These are phyloP conservation scores for Heterobasidion irregulare DNA, from an alignment of 1,284 basidiomycete genomes.

Conservation along the genomic window DNA sequence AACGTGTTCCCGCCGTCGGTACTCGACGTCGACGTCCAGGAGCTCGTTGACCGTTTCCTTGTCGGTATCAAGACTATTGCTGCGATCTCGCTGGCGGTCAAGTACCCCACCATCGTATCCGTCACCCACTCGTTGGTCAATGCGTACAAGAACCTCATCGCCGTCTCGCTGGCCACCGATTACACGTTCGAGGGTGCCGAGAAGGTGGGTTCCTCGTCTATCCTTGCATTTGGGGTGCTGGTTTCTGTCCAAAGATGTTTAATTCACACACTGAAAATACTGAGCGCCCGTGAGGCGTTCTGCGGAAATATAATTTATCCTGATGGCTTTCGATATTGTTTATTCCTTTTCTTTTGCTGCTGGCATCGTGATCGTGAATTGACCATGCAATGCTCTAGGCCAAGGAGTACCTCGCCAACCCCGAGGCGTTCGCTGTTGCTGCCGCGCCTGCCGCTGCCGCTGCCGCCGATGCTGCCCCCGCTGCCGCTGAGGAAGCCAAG, in stretches of 20 bases:
- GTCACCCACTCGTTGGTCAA: constrained; percentile 95
- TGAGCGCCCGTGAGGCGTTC: constrained; percentile 47
- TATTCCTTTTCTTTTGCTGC: constrained; percentile 15
- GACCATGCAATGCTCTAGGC: constrained; percentile 44
- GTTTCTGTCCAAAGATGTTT: constrained; percentile 24
- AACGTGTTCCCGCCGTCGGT: constrained; percentile 89
- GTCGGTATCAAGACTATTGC: constrained; percentile 94
- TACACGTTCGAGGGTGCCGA: constrained; percentile 92
- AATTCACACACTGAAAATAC: constrained; percentile 73
- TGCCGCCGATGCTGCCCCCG: constrained; percentile 41
- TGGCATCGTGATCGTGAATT: constrained; percentile 6
- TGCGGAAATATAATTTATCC: constrained; percentile 23
- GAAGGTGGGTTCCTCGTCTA: constrained; percentile 53
- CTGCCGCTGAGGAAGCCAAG: constrained; percentile 49
- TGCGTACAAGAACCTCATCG: constrained; percentile 97
- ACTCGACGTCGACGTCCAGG: constrained; percentile 89
- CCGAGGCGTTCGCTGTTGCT: constrained; percentile 87
- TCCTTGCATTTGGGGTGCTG: constrained; percentile 3
- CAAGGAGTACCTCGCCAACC: constrained; percentile 96
- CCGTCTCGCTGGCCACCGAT: constrained; percentile 87
- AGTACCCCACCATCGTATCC: constrained; percentile 95
- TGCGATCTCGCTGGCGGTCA: constrained; percentile 89
- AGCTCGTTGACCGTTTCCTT: constrained; percentile 87
- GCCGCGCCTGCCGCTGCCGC: constrained; percentile 57
- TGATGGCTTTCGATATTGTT: constrained; percentile 16